Evolutionary conservation across 768 basidiomycete genomes (phyloP).

Genomic region (Pulveroboletus sp.): DNA sequence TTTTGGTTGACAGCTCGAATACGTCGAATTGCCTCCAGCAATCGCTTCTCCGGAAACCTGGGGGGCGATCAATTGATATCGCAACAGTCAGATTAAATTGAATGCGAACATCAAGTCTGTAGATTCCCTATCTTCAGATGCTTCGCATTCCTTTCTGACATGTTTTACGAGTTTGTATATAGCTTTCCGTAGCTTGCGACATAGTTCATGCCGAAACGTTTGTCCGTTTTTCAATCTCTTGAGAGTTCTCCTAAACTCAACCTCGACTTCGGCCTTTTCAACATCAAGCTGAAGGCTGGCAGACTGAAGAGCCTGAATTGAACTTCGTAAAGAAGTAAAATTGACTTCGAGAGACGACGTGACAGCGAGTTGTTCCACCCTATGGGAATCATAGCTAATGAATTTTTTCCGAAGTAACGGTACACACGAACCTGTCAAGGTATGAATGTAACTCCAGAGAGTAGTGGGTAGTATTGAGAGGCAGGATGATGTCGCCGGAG

Average conservation of each 20-base stretch:
- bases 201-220: slow-evolving; percentile 19
- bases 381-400: slow-evolving; percentile 5
- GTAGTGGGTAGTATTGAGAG: slow-evolving; percentile 78
- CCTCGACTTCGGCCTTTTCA: slow-evolving; percentile 57
- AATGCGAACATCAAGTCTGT: slow-evolving; percentile 13
- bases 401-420: slow-evolving; percentile 25
- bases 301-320: slow-evolving; percentile 47
- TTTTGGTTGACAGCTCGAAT: slow-evolving; percentile 65
- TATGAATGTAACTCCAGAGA: slow-evolving; percentile 63
- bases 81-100: not conserved
- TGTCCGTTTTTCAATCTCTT: slow-evolving; percentile 33
- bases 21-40: slow-evolving; percentile 59
- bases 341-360: slow-evolving; percentile 45
- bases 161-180: slow-evolving; percentile 37
- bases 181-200: slow-evolving; percentile 3
- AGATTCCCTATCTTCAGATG: slow-evolving; percentile 1
- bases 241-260: slow-evolving; percentile 45
- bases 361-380: slow-evolving; percentile 28
- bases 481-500: slow-evolving; percentile 61
- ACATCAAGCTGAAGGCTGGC: slow-evolving; percentile 55
- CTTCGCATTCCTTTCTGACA: slow-evolving; percentile 28
- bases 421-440: slow-evolving; percentile 48
- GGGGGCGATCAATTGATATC: not conserved
- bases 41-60: slow-evolving; percentile 26
- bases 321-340: slow-evolving; percentile 41